These are phyloP conservation scores for Debaryomyces castellii DNA, from an alignment of 805 yeast species.

Conservation along the genomic window DNA sequence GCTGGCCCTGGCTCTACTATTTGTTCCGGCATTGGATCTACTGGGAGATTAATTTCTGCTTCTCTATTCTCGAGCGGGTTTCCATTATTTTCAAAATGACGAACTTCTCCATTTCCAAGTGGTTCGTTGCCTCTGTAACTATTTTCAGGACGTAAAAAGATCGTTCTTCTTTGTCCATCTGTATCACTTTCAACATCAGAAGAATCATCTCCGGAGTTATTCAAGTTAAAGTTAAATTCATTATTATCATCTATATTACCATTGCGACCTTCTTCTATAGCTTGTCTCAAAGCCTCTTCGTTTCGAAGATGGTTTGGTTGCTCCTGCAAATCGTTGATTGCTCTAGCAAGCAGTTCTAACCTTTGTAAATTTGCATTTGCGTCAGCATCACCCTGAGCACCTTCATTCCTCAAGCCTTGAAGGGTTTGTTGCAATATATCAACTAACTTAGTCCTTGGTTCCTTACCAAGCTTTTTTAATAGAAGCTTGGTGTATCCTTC, in stretches of 20 bases:
- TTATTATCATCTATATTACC: conserved; percentile 22
- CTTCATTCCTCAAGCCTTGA: conserved; percentile 22
- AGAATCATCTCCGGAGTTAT: neutral
- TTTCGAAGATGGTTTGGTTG: conserved; percentile 8
- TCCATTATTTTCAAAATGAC: too few relatives aligned
- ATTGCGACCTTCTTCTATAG: conserved; percentile 8
- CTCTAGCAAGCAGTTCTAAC: conserved; percentile 25
- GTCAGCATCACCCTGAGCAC: conserved; percentile 17
- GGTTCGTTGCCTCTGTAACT: neutral
- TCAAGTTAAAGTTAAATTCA: conserved; percentile 1
- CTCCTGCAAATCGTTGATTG: conserved; percentile 25
- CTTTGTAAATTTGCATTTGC: conserved; percentile 22
- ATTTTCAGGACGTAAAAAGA: conserved; percentile 2
- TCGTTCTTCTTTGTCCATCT: conserved; percentile 5
- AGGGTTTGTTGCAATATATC: conserved; percentile 35
- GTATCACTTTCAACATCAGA: conserved; percentile 2
- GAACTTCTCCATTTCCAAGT: neutral
- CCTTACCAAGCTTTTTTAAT: conserved; percentile 58
- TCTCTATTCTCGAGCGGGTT: neutral
- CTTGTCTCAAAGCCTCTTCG: conserved; percentile 19
- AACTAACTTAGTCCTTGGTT: conserved; percentile 41
- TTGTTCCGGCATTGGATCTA: neutral
- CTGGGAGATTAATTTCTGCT: neutral
- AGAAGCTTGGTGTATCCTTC: conserved; percentile 64
- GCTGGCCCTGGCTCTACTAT: too few relatives aligned